Base-by-base conservation (phyloP, 2,329 filamentous ascomycete species). In the Zelopaecilomyces penicillatus region DNA sequence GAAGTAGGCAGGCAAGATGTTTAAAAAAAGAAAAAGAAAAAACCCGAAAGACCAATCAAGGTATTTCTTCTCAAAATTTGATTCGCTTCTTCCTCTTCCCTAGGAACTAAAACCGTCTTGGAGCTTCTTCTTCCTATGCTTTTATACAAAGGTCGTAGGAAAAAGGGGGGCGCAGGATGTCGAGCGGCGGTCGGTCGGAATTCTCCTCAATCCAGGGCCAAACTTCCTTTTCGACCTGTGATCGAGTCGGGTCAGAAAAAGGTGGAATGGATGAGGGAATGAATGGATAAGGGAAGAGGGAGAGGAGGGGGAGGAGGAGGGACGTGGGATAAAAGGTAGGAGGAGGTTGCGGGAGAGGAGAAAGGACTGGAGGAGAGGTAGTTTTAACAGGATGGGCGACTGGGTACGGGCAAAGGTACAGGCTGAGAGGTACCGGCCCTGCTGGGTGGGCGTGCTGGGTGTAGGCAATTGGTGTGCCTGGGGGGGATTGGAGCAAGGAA, bases 321-420 rank as follows among this genome's bases (percentile, higher is more conserved):
- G 60, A 46, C 46, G 49, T 46, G 47, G 41, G 45, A 54, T 51
- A 50, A 68, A 69, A 70, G 62, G 71, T 71, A 69, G 68, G 71
- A 74, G 67, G 66, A 74, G 68, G 68, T 73, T 67, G 64, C 65
- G 69, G 65, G 64, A 69, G 67, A 69, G 63, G 68, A 68, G 70
- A 70, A 73, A 71, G 71, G 73, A 75, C 69, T 73, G 71, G 72
- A 69, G 68, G 67, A 73, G 68, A 74, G 57, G 56, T 62, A 62
- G 62, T 63, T 65, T 65, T 63, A 63, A 64, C 57, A 51, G 51
- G 55, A 49, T 46, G 45, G 47, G 46, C 50, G 44, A 39, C 19
- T 19, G 19, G 19, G 19, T 19, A 19, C 19, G 19, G 19, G 36
- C 29, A 41, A 47, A 32, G 45, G 42, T 47, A 47, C 45, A 43